A percentile compares a stretch with the other conserved stretches of the same genome.
phyloP scores from a whole-genome alignment of 257 asterid species.

The Solanum chaucha region DNA sequence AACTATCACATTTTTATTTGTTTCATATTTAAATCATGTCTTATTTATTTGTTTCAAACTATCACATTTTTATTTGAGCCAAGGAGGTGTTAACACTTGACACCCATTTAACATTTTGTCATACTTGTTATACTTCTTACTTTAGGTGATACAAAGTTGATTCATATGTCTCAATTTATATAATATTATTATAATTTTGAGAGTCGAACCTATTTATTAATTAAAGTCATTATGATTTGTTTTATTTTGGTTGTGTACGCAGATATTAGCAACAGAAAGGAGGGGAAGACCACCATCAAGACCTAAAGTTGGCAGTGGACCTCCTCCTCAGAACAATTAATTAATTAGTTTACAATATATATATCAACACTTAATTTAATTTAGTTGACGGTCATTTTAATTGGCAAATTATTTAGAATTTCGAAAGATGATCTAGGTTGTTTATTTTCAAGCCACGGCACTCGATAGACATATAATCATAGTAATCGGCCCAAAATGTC shows the following conservation, averaged over 20 bases:
- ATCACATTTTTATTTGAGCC: not conserved
- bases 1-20: not conserved
- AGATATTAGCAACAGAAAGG: not conserved
- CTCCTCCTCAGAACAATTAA: constrained; percentile 19
- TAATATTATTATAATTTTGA: too few relatives aligned
- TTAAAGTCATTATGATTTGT: too few relatives aligned
- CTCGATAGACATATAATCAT: too few relatives aligned
- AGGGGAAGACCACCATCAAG: constrained; percentile 11
- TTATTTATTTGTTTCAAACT: not conserved
- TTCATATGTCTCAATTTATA: too few relatives aligned
- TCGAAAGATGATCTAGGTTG: not conserved
- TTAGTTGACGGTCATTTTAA: not conserved
- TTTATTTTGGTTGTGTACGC: not conserved
- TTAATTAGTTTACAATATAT: not conserved
- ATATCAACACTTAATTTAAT: not conserved
- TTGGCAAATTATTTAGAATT: too few relatives aligned
- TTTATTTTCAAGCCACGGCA: too few relatives aligned
- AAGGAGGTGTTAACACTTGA: not conserved
- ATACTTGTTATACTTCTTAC: too few relatives aligned
- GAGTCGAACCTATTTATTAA: too few relatives aligned
- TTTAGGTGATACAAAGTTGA: too few relatives aligned
- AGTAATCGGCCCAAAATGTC: not conserved
- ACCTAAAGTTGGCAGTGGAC: constrained; percentile 9
- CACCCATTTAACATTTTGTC: too few relatives aligned
- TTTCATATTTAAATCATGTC: not conserved